Base-by-base conservation (phyloP, 805 yeast genomes). In the Spathaspora hagerdaliae region DNA sequence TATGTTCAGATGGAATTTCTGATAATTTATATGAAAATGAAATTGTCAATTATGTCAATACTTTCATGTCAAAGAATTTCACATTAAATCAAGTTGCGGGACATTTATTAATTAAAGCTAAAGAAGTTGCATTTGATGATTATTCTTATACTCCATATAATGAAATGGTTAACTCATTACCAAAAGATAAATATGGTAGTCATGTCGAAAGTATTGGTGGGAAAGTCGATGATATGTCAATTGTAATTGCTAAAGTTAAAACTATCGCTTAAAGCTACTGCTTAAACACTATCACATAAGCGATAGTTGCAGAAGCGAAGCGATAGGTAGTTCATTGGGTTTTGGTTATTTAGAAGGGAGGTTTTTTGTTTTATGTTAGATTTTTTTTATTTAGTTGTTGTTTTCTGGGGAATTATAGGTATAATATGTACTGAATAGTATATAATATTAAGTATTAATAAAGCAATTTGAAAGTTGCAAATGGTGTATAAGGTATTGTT, bases 1-100 rank as follows among this genome's bases (percentile, higher is more conserved):
- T 76, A 47, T 75, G 81, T 48, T 74, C 81, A 1, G 83, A 78
- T 55, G 83, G 83, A 1, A 68, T 78, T 8, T 68, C 78, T 1
- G 83, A 78, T 55, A 78, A 78, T 51, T 58, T 78, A 36, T 78
- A 73, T 53, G 71, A 70, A 24, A 70, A 72, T 60, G 82, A 78
- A 55, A 68, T 78, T 7, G 49, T 64, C 31, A 61, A 70, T 31
- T 60, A 62, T 31, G 54, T 77, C 14, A 66, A 67, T 34, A 65
- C 63, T 32, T 64, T 54, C 34, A 60, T 59, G 27, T 29, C 31
- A 24, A 58, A 60, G 36, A 60, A 62, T 38, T 56, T 62, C 27
- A 63, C 59, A 38, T 51, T 76, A 38, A 71, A 71, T 43, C 60
- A 63, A 19, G 68, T 71, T 14, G 73, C 78, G 5, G 67, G 65